Evolutionary conservation across 441 rosid genomes (phyloP).

Genomic region (Erodium texanum): DNA sequence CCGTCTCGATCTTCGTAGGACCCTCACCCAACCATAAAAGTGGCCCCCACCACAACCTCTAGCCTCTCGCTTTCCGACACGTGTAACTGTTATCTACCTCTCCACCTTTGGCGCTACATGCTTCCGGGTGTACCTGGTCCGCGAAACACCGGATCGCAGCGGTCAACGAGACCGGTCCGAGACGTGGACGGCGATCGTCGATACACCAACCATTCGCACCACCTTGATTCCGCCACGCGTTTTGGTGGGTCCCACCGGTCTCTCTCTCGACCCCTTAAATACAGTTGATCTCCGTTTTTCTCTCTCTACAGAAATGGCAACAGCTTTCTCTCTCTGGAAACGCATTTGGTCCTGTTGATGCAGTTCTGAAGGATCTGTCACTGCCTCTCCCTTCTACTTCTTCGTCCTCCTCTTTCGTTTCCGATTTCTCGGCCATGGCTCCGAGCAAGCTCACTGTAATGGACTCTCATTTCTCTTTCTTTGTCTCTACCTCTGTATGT

Average conservation of each 20-base stretch:
- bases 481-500: slow-evolving; percentile 8
- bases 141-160: background rate
- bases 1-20: too few relatives aligned
- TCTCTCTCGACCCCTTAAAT: background rate
- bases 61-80: background rate
- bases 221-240: slow-evolving; percentile 4
- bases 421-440: slow-evolving; percentile 37
- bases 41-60: background rate
- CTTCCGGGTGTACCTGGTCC: background rate
- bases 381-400: background rate
- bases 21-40: background rate
- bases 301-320: background rate
- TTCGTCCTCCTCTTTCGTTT: background rate
- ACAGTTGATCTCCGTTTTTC: background rate
- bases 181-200: background rate
- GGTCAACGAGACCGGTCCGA: background rate
- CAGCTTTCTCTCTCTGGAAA: background rate
- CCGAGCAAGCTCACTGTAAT: slow-evolving; percentile 53
- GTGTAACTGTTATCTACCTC: background rate
- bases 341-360: background rate
- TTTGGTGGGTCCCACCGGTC: background rate
- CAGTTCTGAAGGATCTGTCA: slow-evolving; percentile 8
- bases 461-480: slow-evolving; percentile 12
- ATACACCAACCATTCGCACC: background rate
- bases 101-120: background rate